phyloP scores from a whole-genome alignment of 1,284 basidiomycete genomes.

The Pseudozyma sp. region DNA sequence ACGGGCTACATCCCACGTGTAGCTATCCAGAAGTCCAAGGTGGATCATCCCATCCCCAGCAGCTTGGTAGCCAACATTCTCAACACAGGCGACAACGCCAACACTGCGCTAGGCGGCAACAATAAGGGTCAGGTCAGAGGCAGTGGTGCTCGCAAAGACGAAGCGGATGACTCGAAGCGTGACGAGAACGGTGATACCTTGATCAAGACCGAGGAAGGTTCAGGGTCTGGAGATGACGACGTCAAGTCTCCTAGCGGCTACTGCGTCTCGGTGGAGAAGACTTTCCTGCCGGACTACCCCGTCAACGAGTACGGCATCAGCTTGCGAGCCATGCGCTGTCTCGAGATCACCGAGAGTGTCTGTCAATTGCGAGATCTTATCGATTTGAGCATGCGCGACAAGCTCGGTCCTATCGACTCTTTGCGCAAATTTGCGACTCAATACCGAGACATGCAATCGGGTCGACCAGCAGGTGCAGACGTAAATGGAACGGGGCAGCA shows the following conservation, averaged over 20 bases:
- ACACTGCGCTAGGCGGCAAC: constrained; percentile 5
- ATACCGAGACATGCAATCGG: constrained; percentile 42
- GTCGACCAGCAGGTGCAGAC: constrained; percentile 9
- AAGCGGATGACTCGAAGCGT: constrained; percentile 19
- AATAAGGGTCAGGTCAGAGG: constrained; percentile 29
- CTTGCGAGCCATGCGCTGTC: constrained; percentile 59
- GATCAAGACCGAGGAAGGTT: constrained; percentile 32
- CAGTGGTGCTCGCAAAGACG: constrained; percentile 34
- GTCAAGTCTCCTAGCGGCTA: constrained; percentile 30
- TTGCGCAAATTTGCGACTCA: constrained; percentile 50
- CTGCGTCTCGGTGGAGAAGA: constrained; percentile 48
- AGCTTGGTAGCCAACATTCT: constrained; percentile 39
- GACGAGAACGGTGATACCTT: constrained; percentile 32
- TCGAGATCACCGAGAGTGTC: constrained; percentile 62
- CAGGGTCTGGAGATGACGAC: constrained; percentile 30
- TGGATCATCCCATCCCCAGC: constrained; percentile 42
- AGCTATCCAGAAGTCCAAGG: constrained; percentile 49
- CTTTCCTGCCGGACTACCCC: constrained; percentile 54
- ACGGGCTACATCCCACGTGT: constrained; percentile 46
- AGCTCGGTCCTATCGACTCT: constrained; percentile 50
- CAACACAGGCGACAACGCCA: constrained; percentile 20
- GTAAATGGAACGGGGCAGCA: constrained; percentile 14
- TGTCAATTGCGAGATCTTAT: constrained; percentile 61
- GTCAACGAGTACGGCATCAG: constrained; percentile 65
- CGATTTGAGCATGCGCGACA: constrained; percentile 51